Evolutionary conservation across 257 asterid species (phyloP).

Genomic region (Penstemon newberryi): DNA sequence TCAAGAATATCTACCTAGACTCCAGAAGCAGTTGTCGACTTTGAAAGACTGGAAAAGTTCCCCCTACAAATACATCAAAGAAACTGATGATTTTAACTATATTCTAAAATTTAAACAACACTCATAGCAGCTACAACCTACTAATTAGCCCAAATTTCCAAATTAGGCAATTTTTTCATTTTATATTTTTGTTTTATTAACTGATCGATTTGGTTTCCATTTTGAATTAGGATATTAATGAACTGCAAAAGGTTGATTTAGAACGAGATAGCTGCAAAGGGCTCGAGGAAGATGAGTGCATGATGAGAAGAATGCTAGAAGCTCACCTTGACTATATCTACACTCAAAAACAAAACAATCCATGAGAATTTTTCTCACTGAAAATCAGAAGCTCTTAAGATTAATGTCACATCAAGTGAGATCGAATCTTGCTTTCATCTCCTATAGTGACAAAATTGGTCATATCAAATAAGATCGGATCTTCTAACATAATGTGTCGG

Average conservation of each 20-base stretch:
- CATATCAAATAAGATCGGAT: too few species aligned
- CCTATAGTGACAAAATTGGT: too few species aligned
- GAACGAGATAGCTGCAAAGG: slow-evolving; percentile 54
- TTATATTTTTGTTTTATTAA: too few species aligned
- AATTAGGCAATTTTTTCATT: too few species aligned
- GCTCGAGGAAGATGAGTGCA: slow-evolving; percentile 60
- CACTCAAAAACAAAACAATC: slow-evolving; percentile 53
- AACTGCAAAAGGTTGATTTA: slow-evolving; percentile 25
- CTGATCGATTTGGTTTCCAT: neutral
- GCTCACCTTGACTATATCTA: slow-evolving; percentile 72
- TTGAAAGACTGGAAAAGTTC: slow-evolving; percentile 62
- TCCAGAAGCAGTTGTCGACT: slow-evolving; percentile 87
- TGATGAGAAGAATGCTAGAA: slow-evolving; percentile 62
- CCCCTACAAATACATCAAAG: slow-evolving; percentile 52
- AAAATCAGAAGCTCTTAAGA: neutral
- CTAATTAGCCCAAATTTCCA: too few species aligned
- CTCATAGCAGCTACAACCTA: too few species aligned
- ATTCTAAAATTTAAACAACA: too few species aligned
- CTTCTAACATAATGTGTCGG: too few species aligned
- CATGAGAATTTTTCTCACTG: slow-evolving; percentile 28
- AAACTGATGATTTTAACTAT: neutral
- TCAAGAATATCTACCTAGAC: slow-evolving; percentile 53
- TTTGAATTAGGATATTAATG: slow-evolving; percentile 32
- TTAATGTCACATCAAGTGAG: too few species aligned
- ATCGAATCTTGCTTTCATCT: too few species aligned